A percentile compares a stretch with the other conserved stretches of the same genome.
phyloP scores from a whole-genome alignment of 192 early-diverging fungal species.

The Backusella australiensis region DNA sequence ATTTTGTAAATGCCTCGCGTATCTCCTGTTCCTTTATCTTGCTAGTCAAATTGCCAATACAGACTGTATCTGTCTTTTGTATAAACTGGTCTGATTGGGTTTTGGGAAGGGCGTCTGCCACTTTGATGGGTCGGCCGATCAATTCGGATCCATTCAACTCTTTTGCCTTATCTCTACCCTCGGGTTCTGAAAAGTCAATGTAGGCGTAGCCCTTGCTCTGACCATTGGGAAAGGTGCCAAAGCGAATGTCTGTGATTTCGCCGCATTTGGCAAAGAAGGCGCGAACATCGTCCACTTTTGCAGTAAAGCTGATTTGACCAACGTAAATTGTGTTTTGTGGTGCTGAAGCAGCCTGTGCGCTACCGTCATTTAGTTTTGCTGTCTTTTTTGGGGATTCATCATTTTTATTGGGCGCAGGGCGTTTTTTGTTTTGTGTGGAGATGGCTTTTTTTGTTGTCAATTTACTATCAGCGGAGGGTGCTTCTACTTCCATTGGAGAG shows the following conservation, averaged over 20 bases:
- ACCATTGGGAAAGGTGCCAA: conserved; percentile 52
- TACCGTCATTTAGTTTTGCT: conserved; percentile 33
- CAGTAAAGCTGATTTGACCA: conserved; percentile 69
- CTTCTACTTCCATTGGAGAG: too few relatives aligned
- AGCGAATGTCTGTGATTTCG: conserved; percentile 65
- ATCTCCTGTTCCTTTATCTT: conserved; percentile 55
- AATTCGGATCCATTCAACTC: conserved; percentile 67
- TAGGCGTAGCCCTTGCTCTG: conserved; percentile 85
- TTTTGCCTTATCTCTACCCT: conserved; percentile 63
- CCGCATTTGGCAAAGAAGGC: conserved; percentile 65
- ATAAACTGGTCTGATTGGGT: conserved; percentile 16
- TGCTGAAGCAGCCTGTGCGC: conserved; percentile 53
- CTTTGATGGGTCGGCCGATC: conserved; percentile 76
- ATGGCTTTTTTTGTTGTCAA: neutral
- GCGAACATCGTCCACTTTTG: conserved; percentile 60
- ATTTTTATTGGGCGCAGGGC: neutral
- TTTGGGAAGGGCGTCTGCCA: conserved; percentile 44
- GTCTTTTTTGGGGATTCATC: conserved; percentile 11
- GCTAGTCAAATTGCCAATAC: conserved; percentile 77
- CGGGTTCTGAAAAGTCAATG: conserved; percentile 75
- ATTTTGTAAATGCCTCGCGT: conserved; percentile 49
- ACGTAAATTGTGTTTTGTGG: conserved; percentile 60
- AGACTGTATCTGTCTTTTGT: conserved; percentile 66
- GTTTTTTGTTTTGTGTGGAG: neutral
- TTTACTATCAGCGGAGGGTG: neutral